Conservation (phyloP, 2,329 filamentous ascomycete species). For the Claviceps sorghi region DNA sequence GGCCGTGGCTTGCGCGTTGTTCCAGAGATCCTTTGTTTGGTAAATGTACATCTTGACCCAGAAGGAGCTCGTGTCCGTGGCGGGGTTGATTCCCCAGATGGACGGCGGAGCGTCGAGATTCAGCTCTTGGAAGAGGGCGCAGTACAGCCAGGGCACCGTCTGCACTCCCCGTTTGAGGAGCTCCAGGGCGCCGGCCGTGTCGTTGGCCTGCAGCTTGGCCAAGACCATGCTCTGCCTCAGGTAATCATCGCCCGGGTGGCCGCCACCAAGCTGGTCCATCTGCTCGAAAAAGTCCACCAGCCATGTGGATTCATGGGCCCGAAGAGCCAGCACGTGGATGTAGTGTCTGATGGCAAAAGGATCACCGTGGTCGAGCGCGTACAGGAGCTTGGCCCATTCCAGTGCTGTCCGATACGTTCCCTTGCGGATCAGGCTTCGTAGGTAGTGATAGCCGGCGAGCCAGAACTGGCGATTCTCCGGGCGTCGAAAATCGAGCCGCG, state of each 20-base stretch:
- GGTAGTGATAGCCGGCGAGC: conserved; percentile 79
- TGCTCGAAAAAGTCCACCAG: conserved; percentile 53
- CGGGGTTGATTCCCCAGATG: conserved; percentile 66
- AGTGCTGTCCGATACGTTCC: conserved; percentile 89
- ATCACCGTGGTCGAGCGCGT: conserved; percentile 61
- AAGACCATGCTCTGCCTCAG: conserved; percentile 63
- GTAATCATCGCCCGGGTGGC: conserved; percentile 39
- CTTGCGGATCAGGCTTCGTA: conserved; percentile 70
- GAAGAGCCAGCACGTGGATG: conserved; percentile 73
- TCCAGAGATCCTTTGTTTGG: conserved; percentile 73
- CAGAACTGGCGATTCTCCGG: conserved; percentile 88
- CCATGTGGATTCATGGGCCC: conserved; percentile 61
- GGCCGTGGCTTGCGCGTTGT: conserved; percentile 53
- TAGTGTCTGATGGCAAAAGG: conserved; percentile 71
- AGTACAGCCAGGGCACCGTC: conserved; percentile 71
- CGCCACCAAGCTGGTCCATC: conserved; percentile 18
- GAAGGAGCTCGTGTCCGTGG: conserved; percentile 46
- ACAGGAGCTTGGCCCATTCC: conserved; percentile 80
- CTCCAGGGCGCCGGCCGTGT: conserved; percentile 48
- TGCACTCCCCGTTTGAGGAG: conserved; percentile 54
- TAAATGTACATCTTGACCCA: conserved; percentile 63
- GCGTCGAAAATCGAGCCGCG: conserved; percentile 63
- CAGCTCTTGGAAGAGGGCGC: conserved; percentile 63
- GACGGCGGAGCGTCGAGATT: conserved; percentile 63
- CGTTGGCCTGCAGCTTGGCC: conserved; percentile 57